Base-by-base conservation (phyloP, 495 filamentous ascomycete genomes). In the Entonaema liquescens region DNA sequence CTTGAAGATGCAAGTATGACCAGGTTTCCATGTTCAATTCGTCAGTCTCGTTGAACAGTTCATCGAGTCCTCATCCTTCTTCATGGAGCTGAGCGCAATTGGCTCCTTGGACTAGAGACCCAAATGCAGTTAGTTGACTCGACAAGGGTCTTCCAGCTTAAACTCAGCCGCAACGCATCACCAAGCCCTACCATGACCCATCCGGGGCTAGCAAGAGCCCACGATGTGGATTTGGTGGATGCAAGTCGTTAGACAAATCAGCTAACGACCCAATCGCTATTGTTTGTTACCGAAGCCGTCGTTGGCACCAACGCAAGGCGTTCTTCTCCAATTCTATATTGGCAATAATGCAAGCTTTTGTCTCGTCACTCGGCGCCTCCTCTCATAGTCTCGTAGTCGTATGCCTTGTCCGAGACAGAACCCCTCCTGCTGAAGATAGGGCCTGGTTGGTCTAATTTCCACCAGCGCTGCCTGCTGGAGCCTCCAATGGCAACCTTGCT, bases 81-180 rank as follows among this genome's bases (percentile, higher is more conserved):
- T 47, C 0, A 47, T 13, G 21, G 36, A 47, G 1, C 2, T 11
- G 19, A 23, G 35, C n/a, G 12, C 49, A 19, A 71, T 71, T 71
- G 68, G 68, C 25, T 25, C 33, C 12, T 9, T 53, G 6, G 13
- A 6, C 23, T 11, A 6, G 13, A 29, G 13, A 53, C 49, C 49
- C 15, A 13, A 25, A 29, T 53, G 49, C 25, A 53, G 49, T 21
- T 52, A 53, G 25, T 25, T 25, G 12, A 29, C 49, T 53, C 6
- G 25, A 29, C 58, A 38, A 67, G 59, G 63, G 42, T 62, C 44
- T 13, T 55, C 21, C 58, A 52, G 55, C 36, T 36, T 54, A 54
- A 25, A 64, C 60, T 72, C 70, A 72, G 70, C 70, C 70, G 70
- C 70, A 72, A 67, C 59, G 44, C 61, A 54, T 54, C 28, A 54